These are phyloP conservation scores for Amanita phalloides DNA, from an alignment of 768 basidiomycete species.

Conservation along the genomic window DNA sequence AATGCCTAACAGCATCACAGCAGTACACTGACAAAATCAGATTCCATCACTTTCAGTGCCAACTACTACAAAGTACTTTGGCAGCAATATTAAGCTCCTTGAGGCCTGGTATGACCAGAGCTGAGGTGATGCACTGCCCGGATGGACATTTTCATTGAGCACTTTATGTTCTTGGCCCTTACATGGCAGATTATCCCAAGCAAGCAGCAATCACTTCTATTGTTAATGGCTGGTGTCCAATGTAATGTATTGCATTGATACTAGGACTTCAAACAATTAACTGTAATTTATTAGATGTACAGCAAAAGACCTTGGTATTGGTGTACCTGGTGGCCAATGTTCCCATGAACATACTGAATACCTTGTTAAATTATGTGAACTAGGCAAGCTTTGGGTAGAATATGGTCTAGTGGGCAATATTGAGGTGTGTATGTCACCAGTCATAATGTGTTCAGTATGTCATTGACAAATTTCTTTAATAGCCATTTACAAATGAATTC, in stretches of 20 bases:
- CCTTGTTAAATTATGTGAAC: constrained; percentile 6
- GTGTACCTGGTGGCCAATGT: not conserved
- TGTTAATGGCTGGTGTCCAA: constrained; percentile 17
- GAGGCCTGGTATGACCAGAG: constrained; percentile 7
- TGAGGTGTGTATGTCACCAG: constrained; percentile 10
- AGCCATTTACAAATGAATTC: constrained; percentile 17
- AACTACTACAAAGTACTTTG: not conserved
- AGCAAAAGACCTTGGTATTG: not conserved
- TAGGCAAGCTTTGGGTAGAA: constrained; percentile 14
- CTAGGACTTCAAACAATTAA: not conserved
- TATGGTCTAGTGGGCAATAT: constrained; percentile 17
- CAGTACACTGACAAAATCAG: not conserved
- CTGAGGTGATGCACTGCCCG: constrained; percentile 11
- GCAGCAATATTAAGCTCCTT: not conserved
- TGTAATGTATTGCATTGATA: constrained; percentile 9
- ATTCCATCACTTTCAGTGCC: not conserved
- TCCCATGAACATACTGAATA: constrained; percentile 8
- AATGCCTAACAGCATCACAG: not conserved
- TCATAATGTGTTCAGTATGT: not conserved
- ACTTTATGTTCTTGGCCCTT: constrained; percentile 13
- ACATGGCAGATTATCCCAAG: constrained; percentile 18
- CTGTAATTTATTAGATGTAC: constrained; percentile 2
- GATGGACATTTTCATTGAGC: constrained; percentile 13
- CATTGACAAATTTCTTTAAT: not conserved
- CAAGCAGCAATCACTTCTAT: constrained; percentile 10